phyloP scores from a whole-genome alignment of 176 grass and related monocot species.

The Aechmea fasciata region DNA sequence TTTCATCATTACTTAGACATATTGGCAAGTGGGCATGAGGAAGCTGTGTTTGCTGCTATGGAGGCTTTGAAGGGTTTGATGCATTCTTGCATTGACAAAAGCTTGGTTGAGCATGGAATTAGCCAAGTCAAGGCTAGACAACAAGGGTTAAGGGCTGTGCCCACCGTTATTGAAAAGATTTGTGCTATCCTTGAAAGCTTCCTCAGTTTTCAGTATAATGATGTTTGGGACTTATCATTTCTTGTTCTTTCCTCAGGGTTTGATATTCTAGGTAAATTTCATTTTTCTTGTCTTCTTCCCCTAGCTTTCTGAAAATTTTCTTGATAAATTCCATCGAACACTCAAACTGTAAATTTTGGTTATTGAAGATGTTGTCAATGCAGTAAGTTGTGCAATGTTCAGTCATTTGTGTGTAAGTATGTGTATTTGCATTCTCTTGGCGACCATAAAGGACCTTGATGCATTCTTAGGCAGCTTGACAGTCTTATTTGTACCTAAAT shows the following conservation, averaged over 20 bases:
- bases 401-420: no score
- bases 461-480: no score
- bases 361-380: neutral
- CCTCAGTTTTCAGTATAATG: constrained; percentile 54
- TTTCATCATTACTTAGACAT: constrained; percentile 42
- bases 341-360: neutral
- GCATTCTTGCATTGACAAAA: constrained; percentile 57
- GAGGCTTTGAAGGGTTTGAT: constrained; percentile 69
- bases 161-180: constrained; percentile 83
- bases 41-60: constrained; percentile 65
- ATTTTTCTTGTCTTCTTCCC: neutral
- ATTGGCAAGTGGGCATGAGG: constrained; percentile 80
- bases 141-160: constrained; percentile 39
- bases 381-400: no score
- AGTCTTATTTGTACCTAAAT: no score
- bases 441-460: no score
- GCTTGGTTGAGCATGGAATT: constrained; percentile 56
- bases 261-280: constrained; percentile 56
- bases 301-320: neutral
- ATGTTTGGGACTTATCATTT: constrained; percentile 90
- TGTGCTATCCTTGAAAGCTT: constrained; percentile 70
- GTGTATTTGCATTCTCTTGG: no score
- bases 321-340: constrained; percentile 1
- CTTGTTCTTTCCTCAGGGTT: constrained; percentile 57
- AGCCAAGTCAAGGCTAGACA: constrained; percentile 60